Conservation (phyloP, 2,329 filamentous ascomycete genomes). For the Coniella lustricola region DNA sequence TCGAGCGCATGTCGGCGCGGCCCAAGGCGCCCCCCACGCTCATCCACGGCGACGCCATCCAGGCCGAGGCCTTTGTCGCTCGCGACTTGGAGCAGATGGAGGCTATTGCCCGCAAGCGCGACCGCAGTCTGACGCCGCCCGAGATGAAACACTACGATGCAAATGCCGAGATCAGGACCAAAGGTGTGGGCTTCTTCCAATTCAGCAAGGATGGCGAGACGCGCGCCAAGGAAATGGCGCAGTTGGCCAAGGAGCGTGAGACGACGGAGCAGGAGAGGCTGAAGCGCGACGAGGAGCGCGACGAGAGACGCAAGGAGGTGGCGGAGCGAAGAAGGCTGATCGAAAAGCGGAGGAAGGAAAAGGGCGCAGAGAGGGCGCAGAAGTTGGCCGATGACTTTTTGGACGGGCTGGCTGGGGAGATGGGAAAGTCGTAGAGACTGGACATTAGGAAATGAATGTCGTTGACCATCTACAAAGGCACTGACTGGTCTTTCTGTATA, state of each 20-base stretch:
- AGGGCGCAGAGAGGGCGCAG: constrained; percentile 54
- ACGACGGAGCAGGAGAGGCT: constrained; percentile 60
- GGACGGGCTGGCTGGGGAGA: constrained; percentile 41
- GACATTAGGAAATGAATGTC: too few species aligned
- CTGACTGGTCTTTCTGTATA: too few species aligned
- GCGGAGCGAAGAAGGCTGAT: constrained; percentile 58
- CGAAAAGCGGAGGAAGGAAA: constrained; percentile 42
- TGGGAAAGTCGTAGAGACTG: constrained; percentile 15
- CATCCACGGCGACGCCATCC: constrained; percentile 81
- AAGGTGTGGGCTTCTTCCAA: constrained; percentile 86
- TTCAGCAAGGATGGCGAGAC: constrained; percentile 71
- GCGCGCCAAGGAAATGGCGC: constrained; percentile 65
- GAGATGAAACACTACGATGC: constrained; percentile 79
- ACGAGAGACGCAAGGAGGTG: constrained; percentile 53
- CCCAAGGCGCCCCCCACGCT: constrained; percentile 61
- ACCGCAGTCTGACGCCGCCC: constrained; percentile 76
- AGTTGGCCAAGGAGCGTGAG: constrained; percentile 57
- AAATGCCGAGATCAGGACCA: constrained; percentile 71
- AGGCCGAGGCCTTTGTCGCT: constrained; percentile 74
- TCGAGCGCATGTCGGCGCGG: constrained; percentile 62
- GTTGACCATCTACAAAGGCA: too few species aligned
- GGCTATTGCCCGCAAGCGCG: constrained; percentile 67
- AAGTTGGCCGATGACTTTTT: constrained; percentile 69
- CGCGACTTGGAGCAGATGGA: constrained; percentile 69
- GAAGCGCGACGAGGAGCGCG: constrained; percentile 49